Percentiles rank a stretch among this genome's conserved stretches.
Evolutionary conservation across 1,284 basidiomycete species (phyloP).

Genomic region (Inonotus obliquus): DNA sequence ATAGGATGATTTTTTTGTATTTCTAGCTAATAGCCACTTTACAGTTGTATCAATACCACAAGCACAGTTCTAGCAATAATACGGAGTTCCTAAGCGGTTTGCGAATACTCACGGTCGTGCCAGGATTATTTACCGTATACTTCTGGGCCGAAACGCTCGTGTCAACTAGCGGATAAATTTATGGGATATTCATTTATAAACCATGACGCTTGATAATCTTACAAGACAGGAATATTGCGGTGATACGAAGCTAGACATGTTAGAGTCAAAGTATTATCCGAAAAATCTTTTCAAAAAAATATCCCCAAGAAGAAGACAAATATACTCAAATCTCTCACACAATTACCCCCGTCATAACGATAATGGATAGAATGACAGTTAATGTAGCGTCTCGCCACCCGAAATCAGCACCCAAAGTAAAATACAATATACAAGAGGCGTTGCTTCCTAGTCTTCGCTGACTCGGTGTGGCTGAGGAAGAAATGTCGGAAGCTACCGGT

Average conservation of each 20-base stretch:
- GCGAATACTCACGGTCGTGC: too few relatives aligned
- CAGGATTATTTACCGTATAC: too few relatives aligned
- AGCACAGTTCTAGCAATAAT: neutral
- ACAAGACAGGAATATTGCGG: too few relatives aligned
- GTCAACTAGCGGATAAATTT: too few relatives aligned
- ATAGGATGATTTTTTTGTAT: neutral
- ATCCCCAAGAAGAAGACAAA: neutral
- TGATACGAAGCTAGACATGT: too few relatives aligned
- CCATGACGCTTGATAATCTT: too few relatives aligned
- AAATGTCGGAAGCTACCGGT: neutral
- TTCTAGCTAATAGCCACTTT: constrained; percentile 1
- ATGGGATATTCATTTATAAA: too few relatives aligned
- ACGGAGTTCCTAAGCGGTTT: neutral
- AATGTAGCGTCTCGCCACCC: neutral
- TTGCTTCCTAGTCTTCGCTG: neutral
- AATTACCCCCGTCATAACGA: neutral
- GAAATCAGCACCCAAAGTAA: neutral
- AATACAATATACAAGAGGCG: neutral
- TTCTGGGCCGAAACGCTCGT: too few relatives aligned
- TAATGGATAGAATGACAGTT: too few relatives aligned
- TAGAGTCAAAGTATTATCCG: too few relatives aligned
- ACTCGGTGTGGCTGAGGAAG: neutral
- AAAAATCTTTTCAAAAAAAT: too few relatives aligned
- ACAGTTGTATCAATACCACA: neutral
- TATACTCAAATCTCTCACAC: neutral